Evolutionary conservation across 1,284 basidiomycete genomes (phyloP), one percentile per base, ranked within the genome.

Genomic region (Porogramme epimiltina): DNA sequence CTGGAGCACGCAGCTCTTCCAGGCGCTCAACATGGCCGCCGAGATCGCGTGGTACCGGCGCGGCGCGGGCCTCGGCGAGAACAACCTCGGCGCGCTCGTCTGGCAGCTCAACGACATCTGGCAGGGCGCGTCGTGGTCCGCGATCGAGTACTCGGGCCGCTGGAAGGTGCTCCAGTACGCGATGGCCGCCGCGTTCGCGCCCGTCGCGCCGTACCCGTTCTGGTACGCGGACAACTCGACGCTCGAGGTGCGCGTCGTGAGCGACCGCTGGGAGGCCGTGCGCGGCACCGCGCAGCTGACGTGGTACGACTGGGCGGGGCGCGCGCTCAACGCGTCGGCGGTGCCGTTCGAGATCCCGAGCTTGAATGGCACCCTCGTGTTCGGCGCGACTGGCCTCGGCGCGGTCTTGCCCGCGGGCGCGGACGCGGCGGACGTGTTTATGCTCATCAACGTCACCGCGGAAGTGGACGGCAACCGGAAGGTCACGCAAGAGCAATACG

Each of bases 21-120:
- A 80, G 56, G 70, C 75, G 11, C 75, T 84, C 72, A 76, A 79
- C 51, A 82, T 84, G 74, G 71, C 76, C 18, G 73, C 81, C n/a
- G 72, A 86, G 65, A 77, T 85, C 24, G 75, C 78, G 3, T 83
- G 77, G 70, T 86, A 85, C 64, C 73, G 84, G 18, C 76, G 76
- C 33, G 80, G 82, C 3, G 79, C 82, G 0, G 79, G 80, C 3
- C 68, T 72, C 33, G 74, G 74, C 44, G 80, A 84, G 67, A 79
- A 82, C 59, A 86, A 85, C 63, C 72, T 84, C 28, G 84, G 83
- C 5, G 73, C 77, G 22, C 69, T 83, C 31, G 79, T 84, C 11
- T 85, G 82, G 82, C 82, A 85, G 65, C 70, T 85, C 47, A 86
- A 86, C 60, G 84, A 85, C 63, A 81, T 86, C 42, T 86, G 84